Base-by-base conservation (phyloP, 1,284 basidiomycete species). In the Ustilago loliicola region DNA sequence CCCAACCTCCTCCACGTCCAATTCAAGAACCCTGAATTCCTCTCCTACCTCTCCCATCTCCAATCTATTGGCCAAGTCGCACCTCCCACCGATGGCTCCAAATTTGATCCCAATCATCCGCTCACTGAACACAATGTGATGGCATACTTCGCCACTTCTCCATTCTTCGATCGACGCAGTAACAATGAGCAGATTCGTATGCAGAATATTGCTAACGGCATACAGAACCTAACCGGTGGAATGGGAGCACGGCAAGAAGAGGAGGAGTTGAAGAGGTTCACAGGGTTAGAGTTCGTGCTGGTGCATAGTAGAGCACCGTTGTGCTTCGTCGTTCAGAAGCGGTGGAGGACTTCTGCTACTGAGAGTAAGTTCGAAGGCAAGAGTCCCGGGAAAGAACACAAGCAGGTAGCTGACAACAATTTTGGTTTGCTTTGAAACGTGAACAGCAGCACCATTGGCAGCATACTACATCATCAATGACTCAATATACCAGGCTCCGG, bases 141-240 rank as follows among this genome's bases (percentile, higher is more conserved):
- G 66, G 68, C 81, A 9, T 85, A 85, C 62, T 85, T 85, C 55
- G 77, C 79, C 38, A 80, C 72, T 29, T 83, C 81, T 19, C 81
- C 81, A 19, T 85, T 85, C 66, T 85, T 80, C 66, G 83, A 84
- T 34, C 67, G 78, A 17, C 65, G 77, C 27, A 79, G 79, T 69
- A 84, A 82, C 56, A 85, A 85, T 47, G 81, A 85, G 70, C 77
- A 83, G 71, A 82, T 85, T 34, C 80, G 83, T 11, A 85, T 85
- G 83, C 83, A 85, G 56, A 84, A 82, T 57, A 76, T 82, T 23
- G 81, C 79, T 52, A 77, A 68, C 48, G 69, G 64, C 10, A 47
- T 56, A 21, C 61, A 68, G 40, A 60, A 57, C 27, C 23, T 67
- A 10, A 52, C 36, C 1, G 57, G 38, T 13, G 56, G 59, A 1